These are phyloP conservation scores for Boechera divaricarpa DNA, from an alignment of 345 rosid genomes.

Conservation along the genomic window DNA sequence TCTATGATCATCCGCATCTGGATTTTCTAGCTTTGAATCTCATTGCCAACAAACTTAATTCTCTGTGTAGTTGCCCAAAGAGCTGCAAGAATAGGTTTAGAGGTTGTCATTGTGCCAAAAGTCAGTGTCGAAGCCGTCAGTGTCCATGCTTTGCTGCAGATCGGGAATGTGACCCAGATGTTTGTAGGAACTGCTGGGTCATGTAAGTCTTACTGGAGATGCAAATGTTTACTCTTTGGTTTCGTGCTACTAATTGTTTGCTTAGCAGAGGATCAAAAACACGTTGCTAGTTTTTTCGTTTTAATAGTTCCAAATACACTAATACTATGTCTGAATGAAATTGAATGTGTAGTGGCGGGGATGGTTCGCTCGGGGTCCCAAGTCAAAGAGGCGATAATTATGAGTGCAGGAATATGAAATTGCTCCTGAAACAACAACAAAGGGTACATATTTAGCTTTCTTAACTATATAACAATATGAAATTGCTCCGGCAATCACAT, in stretches of 20 bases:
- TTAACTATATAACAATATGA: background rate
- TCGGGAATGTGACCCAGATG: slow-evolving; percentile 99
- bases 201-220: slow-evolving; percentile 57
- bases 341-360: slow-evolving; percentile 77
- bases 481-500: background rate
- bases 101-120: slow-evolving; percentile 99
- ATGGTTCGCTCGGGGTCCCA: slow-evolving; percentile 93
- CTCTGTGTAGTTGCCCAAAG: slow-evolving; percentile 79
- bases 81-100: slow-evolving; percentile 97
- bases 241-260: background rate
- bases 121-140: slow-evolving; percentile 99
- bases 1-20: slow-evolving; percentile 21
- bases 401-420: slow-evolving; percentile 99
- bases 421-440: slow-evolving; percentile 97
- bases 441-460: slow-evolving; percentile 56
- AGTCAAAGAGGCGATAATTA: slow-evolving; percentile 97
- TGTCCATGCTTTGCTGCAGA: slow-evolving; percentile 99
- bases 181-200: slow-evolving; percentile 99
- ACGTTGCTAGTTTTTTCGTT: background rate
- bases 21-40: slow-evolving; percentile 9
- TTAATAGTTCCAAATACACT: background rate
- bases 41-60: slow-evolving; percentile 25
- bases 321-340: slow-evolving; percentile 17
- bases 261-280: slow-evolving; percentile 8
- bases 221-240: slow-evolving; percentile 23